Evolutionary conservation across 352 stramenopile genomes (phyloP).

Genomic region (Achlya hypogyna): DNA sequence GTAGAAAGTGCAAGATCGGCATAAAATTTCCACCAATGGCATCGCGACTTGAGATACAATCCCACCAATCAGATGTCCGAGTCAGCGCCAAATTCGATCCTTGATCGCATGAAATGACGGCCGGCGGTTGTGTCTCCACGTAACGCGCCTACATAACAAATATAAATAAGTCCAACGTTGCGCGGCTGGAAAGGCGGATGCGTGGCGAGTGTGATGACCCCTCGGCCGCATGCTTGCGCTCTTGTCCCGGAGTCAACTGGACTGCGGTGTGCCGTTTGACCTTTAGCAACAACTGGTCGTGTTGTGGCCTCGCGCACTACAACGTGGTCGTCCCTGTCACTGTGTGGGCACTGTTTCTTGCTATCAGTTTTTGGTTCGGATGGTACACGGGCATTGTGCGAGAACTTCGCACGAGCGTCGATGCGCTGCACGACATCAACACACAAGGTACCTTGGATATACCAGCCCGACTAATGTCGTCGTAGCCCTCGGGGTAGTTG

Average conservation of each 20-base stretch:
- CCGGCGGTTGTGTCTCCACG: too few relatives aligned
- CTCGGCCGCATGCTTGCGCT: background rate
- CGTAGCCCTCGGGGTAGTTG: slow-evolving; percentile 12
- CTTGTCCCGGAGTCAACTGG: background rate
- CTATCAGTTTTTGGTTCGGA: background rate
- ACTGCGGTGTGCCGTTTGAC: background rate
- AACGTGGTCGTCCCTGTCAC: background rate
- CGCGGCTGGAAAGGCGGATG: background rate
- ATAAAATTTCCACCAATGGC: too few relatives aligned
- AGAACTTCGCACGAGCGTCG: slow-evolving; percentile 4
- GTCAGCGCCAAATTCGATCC: too few relatives aligned
- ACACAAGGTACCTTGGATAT: slow-evolving; percentile 14
- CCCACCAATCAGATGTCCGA: too few relatives aligned
- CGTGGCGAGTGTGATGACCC: background rate
- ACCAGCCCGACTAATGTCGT: background rate
- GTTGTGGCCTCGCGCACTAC: background rate
- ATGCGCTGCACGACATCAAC: slow-evolving; percentile 16
- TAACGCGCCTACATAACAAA: background rate
- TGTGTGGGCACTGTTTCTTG: slow-evolving; percentile 12
- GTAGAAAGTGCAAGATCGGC: too few relatives aligned
- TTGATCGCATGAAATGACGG: too few relatives aligned
- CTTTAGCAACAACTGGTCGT: slow-evolving; percentile 11
- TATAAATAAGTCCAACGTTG: too few relatives aligned
- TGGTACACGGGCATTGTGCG: slow-evolving; percentile 12
- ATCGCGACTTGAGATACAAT: too few relatives aligned